phyloP scores from a whole-genome alignment of 1,284 basidiomycete genomes.

The Leccinum pachyderme region DNA sequence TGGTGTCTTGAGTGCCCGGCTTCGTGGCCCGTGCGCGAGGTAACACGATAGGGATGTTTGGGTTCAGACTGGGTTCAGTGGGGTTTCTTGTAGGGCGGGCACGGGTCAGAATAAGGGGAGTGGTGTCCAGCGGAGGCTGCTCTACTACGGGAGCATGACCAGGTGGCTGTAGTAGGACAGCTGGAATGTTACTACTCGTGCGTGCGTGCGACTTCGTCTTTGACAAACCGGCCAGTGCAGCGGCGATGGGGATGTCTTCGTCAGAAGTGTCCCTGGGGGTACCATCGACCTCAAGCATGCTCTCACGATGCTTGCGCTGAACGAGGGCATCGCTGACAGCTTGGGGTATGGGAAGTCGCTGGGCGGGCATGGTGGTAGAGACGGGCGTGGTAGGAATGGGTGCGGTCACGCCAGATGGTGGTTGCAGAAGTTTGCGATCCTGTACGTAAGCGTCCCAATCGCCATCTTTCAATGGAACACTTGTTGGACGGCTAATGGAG shows the following conservation, averaged over 20 bases:
- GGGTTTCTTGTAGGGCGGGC: constrained; percentile 38
- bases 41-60: constrained; percentile 30
- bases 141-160: constrained; percentile 36
- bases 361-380: constrained; percentile 34
- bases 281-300: constrained; percentile 39
- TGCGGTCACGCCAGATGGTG: constrained; percentile 71
- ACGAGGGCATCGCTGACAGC: constrained; percentile 73
- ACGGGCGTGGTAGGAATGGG: constrained; percentile 65
- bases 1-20: constrained; percentile 16
- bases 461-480: constrained; percentile 63
- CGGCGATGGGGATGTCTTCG: constrained; percentile 56
- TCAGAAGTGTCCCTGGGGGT: constrained; percentile 31
- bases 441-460: constrained; percentile 79
- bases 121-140: constrained; percentile 28
- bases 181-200: constrained; percentile 37
- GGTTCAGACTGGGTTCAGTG: constrained; percentile 22
- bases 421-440: constrained; percentile 76
- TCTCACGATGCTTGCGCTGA: constrained; percentile 67
- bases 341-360: constrained; percentile 55
- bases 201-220: constrained; percentile 35
- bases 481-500: constrained; percentile 64
- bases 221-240: constrained; percentile 32
- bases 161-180: constrained; percentile 64
- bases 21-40: constrained; percentile 28
- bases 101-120: constrained; percentile 65